Base-by-base conservation (phyloP, 2,329 filamentous ascomycete genomes). In the Penicillium nordicum region DNA sequence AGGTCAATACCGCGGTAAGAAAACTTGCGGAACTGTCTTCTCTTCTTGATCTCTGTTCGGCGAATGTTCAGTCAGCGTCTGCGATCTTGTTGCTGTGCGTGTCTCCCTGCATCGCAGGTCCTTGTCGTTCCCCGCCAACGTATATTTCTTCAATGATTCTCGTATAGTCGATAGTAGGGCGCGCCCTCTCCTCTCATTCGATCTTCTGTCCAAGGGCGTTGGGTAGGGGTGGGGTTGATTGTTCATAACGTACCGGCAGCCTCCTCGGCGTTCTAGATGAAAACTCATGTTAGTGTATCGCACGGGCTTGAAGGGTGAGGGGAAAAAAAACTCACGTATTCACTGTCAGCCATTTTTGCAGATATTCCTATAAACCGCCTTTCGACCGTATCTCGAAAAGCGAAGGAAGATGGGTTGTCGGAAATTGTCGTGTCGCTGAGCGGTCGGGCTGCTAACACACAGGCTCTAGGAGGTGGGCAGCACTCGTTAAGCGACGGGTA, bases 21-120 rank as follows among this genome's bases (percentile, higher is more conserved):
- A 80, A 97, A 99, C 89, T 97, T 99, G 84, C 92, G 90, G 90
- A 97, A 97, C 73, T 92, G 84, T 93, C 94, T 96, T 85, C 89
- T 96, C 87, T 90, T 96, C 92, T 97, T 99, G 82, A 99, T 84
- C 90, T 97, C 94, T 87, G 76, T 76, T 64, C 53, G 63, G 58
- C 63, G 65, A 67, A 61, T 54, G 37, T 55, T 57, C 55, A 66
- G 70, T 74, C 71, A 74, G 71, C 64, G 67, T 49, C 55, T 59
- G 51, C 48, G 44, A 53, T 60, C 52, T 61, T 45, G 45, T 54
- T 58, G 56, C 63, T 38, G 34, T 58, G 47, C 49, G 50, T 61
- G 21, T 53, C 38, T 32, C 53, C 60, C 58, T 63, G 60, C 50
- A 49, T 58, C 49, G 46, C 42, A 57, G 59, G 62, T 36, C 55